Evolutionary conservation across 345 rosid species (phyloP), one percentile per base, ranked within the genome.

Genomic region (Ailanthus altissimus): DNA sequence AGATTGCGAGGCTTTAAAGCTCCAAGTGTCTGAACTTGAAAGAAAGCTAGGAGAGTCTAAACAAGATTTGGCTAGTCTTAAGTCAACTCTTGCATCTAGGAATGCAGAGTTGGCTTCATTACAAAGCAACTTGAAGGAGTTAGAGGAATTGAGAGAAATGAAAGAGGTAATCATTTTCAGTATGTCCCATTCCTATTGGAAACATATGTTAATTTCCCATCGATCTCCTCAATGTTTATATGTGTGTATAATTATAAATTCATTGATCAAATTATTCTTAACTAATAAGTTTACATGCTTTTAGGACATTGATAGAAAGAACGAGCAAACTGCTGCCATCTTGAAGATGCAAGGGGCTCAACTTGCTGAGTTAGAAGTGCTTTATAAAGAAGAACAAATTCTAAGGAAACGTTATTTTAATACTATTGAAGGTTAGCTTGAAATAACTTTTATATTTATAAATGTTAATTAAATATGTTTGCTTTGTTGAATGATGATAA

Each of bases 291-390:
- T 74, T 49, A 51, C 75, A 56, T 81, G 63, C 15, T 80, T 72
- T 72, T 72, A 95, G 99, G 99, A 96, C 84, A 96, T 92, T 76
- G 98, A 96, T 80, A 84, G 98, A 83, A 96, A 96, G 82, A 96
- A 96, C 78, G 97, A 96, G 81, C 98, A 92, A 86, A 96, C 98
- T 79, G 98, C 99, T 79, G 87, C 94, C 72, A 93, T 96, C 83
- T 82, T 96, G 86, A 96, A 90, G 88, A 93, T 90, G 98, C 99
- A 96, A 80, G 97, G 90, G 67, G 83, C 89, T 77, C 98, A 92
- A 89, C 92, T 96, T 81, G 91, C 93, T 58, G 99, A 93, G 84
- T 81, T 93, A 62, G 99, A 96, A 83, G 78, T 72, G 8, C 91
- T 92, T 68, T 96, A 96, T 47, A 96, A 93, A 82, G 97, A 96